Evolutionary conservation across 2,329 filamentous ascomycete genomes (phyloP), one percentile per base, ranked within the genome.

Genomic region (Phaeosphaeriaceae sp.): DNA sequence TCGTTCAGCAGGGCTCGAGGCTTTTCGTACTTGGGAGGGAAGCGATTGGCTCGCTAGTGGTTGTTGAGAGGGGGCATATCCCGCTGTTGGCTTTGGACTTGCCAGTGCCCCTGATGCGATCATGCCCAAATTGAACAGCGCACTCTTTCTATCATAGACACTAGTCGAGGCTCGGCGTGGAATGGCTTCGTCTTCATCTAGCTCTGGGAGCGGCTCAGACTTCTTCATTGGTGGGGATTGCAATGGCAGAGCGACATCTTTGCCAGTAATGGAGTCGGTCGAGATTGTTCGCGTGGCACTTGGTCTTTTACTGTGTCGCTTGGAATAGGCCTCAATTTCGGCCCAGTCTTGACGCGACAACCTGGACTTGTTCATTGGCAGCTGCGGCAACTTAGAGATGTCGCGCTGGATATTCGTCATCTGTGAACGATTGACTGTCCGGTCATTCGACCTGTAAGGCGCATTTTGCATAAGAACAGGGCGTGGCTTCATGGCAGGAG

Each of bases 1-100:
- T 53, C 93, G 88, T 36, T 80, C 78, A 5, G 78, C 70, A 13
- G 74, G 69, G 11, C 59, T 61, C 20, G 60, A 42, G 17, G 65
- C 63, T 25, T 66, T 70, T 15, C 63, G 61, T 33, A 70, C 48
- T 15, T 55, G 55, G 15, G 67, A 57, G 19, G 59, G 53, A 46
- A 56, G 36, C 13, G 57, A 58, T 3, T 33, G 53, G 19, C 48
- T 52, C 1, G 50, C 52, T 19, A 60, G 53, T 7, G 31, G 31
- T 22, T 20, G 33, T 22, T 25, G 31, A 19, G 13, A 19, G 10
- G 31, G 48, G 4, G 31, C 10, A 17, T 17, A 19, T 10, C 19
- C 25, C 21, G 48, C 22, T 21, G 54, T 48, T 21, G 62, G 47
- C n/a, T 63, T 66, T 21, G 52, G 57, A 25, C 69, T 56, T 52